Evolutionary conservation across 495 filamentous ascomycete species (phyloP).

Genomic region (Penicillium roqueforti): DNA sequence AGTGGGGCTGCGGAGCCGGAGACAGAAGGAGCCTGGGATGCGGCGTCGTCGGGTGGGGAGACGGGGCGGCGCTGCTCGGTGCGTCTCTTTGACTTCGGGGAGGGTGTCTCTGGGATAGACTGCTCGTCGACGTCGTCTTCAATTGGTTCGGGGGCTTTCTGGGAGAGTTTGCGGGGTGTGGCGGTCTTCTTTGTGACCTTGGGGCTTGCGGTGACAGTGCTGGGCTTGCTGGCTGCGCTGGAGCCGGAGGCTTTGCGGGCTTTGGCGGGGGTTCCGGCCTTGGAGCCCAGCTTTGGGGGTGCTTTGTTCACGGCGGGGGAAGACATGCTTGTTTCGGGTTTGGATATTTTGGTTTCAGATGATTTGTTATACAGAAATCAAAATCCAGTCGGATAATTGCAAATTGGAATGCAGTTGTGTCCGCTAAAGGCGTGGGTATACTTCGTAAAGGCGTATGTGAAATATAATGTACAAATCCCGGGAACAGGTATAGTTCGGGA

Average conservation of each 20-base stretch:
- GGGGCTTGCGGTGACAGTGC: conserved; percentile 20
- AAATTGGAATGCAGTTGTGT: neutral
- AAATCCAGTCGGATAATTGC: neutral
- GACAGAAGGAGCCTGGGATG: conserved; percentile 18
- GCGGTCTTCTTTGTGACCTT: conserved; percentile 26
- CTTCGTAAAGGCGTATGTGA: neutral
- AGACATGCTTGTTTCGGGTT: conserved; percentile 16
- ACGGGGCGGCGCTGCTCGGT: conserved; percentile 29
- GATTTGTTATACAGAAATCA: neutral
- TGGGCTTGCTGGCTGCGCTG: conserved; percentile 32
- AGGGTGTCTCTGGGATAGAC: conserved; percentile 25
- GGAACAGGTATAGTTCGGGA: neutral
- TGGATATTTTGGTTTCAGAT: neutral
- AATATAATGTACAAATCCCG: conserved; percentile 1
- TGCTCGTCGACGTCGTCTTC: conserved; percentile 22
- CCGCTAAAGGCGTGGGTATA: neutral
- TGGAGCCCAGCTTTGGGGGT: conserved; percentile 25
- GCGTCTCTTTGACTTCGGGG: conserved; percentile 35
- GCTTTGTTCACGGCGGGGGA: conserved; percentile 23
- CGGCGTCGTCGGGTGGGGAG: conserved; percentile 25
- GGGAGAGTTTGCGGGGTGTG: conserved; percentile 23
- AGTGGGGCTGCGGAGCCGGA: conserved; percentile 29
- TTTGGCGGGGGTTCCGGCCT: conserved; percentile 46
- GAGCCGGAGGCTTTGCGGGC: conserved; percentile 45
- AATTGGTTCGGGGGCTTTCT: conserved; percentile 23